phyloP scores from a whole-genome alignment of 1,139 yeast genomes.

The Yamadazyma buinensis region DNA sequence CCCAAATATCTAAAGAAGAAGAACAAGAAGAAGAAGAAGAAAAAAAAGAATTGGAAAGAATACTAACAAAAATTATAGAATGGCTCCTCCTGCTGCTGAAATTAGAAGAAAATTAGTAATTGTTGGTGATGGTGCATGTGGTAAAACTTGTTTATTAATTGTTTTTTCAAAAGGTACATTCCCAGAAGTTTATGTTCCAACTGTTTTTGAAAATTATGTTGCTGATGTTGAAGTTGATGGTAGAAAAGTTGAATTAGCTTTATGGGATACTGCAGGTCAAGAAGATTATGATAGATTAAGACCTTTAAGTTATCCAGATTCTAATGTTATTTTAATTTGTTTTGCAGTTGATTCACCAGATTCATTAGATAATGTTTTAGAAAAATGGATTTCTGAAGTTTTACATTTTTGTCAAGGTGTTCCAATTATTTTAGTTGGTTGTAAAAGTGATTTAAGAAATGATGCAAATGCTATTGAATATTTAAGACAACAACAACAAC shows the following conservation, averaged over 20 bases:
- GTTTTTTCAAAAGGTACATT: constrained; percentile 93
- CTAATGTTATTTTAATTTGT: constrained; percentile 88
- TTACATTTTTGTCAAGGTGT: constrained; percentile 93
- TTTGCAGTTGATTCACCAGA: constrained; percentile 91
- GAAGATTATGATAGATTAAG: constrained; percentile 95
- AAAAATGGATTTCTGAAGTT: constrained; percentile 93
- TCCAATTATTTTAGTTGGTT: constrained; percentile 90
- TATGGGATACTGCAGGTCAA: constrained; percentile 99
- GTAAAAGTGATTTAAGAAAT: constrained; percentile 86
- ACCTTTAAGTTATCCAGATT: constrained; percentile 90
- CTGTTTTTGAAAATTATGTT: constrained; percentile 92
- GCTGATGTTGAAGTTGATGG: constrained; percentile 95
- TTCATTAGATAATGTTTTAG: constrained; percentile 88
- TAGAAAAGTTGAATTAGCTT: constrained; percentile 87
- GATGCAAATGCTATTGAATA: constrained; percentile 75
- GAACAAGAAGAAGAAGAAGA: constrained; percentile 3
- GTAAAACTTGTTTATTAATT: constrained; percentile 77
- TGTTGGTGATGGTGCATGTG: constrained; percentile 88
- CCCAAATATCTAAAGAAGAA: constrained; percentile 3
- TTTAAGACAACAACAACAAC: constrained; percentile 69
- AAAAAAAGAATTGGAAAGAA: constrained; percentile 3
- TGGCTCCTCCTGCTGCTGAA: constrained; percentile 58
- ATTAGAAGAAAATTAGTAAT: constrained; percentile 77
- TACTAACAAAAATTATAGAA: constrained; percentile 11
- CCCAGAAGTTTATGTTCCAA: constrained; percentile 94